Conservation (phyloP, 2,329 filamentous ascomycete genomes). For the Exophiala mesophila region DNA sequence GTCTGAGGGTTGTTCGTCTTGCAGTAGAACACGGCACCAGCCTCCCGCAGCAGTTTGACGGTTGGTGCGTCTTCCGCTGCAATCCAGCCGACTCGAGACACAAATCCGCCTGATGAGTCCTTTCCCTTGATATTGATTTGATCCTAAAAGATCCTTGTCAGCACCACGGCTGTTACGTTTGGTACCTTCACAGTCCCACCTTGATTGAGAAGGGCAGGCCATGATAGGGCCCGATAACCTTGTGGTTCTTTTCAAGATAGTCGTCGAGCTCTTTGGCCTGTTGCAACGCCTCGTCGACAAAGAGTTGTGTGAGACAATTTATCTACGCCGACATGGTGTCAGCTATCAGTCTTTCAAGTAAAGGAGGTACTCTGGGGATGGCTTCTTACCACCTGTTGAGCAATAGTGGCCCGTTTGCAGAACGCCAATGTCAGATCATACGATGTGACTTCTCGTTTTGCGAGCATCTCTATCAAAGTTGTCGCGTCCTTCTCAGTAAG, state of each 20-base stretch:
- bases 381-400: conserved; percentile 41
- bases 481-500: conserved; percentile 2
- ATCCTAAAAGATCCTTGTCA: conserved; percentile 44
- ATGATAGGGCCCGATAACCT: conserved; percentile 55
- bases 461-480: conserved; percentile 1
- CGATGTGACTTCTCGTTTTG: conserved; percentile 23
- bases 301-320: conserved; percentile 48
- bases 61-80: conserved; percentile 24
- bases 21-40: conserved; percentile 47
- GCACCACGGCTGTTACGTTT: conserved; percentile 45
- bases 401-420: conserved; percentile 45
- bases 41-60: conserved; percentile 25
- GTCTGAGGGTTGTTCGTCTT: conserved; percentile 50
- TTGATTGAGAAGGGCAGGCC: conserved; percentile 55
- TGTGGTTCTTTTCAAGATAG: conserved; percentile 32
- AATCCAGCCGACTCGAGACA: conserved; percentile 51
- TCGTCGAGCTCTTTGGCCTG: conserved; percentile 46
- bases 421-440: conserved; percentile 50
- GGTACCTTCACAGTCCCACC: too few relatives aligned
- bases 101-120: conserved; percentile 57
- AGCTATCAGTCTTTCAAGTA: conserved; percentile 39
- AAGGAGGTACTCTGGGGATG: too few relatives aligned
- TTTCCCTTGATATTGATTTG: conserved; percentile 44
- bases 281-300: conserved; percentile 48
- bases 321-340: neutral